These are phyloP conservation scores for Eudorina sp. DNA, from an alignment of 139 green algal genomes.

Conservation along the genomic window DNA sequence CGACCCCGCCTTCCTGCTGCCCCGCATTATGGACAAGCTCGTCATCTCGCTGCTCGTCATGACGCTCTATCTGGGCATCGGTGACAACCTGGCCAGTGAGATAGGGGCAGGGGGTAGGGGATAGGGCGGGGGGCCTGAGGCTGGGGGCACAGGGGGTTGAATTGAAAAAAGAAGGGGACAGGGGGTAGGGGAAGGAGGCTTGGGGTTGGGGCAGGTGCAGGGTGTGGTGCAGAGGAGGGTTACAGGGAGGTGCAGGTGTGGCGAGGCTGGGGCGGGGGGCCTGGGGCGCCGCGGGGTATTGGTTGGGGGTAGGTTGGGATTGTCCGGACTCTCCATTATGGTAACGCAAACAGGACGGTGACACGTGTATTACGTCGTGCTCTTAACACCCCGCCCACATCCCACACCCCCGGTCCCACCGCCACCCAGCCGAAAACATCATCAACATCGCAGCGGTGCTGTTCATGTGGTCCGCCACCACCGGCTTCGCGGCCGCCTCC, in stretches of 20 bases:
- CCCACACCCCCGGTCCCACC: background rate
- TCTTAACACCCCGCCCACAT: background rate
- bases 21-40: slow-evolving; percentile 61
- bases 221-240: no score
- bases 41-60: slow-evolving; percentile 64
- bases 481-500: slow-evolving; percentile 41
- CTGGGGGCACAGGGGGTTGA: no score
- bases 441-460: slow-evolving; percentile 43
- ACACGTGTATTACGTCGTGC: no score
- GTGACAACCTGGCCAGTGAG: slow-evolving; percentile 15
- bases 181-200: no score
- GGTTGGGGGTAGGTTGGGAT: no score
- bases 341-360: no score
- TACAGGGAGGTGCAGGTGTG: no score
- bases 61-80: slow-evolving; percentile 57
- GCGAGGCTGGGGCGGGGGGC: no score
- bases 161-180: no score
- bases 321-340: no score
- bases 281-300: no score
- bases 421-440: slow-evolving; percentile 25
- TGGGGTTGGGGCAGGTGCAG: no score
- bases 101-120: background rate
- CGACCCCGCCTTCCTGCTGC: slow-evolving; percentile 49
- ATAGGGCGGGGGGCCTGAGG: background rate
- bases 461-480: slow-evolving; percentile 49